These are phyloP conservation scores for Sarocladium oryzae DNA, from an alignment of 2,329 filamentous ascomycete genomes.

Conservation along the genomic window DNA sequence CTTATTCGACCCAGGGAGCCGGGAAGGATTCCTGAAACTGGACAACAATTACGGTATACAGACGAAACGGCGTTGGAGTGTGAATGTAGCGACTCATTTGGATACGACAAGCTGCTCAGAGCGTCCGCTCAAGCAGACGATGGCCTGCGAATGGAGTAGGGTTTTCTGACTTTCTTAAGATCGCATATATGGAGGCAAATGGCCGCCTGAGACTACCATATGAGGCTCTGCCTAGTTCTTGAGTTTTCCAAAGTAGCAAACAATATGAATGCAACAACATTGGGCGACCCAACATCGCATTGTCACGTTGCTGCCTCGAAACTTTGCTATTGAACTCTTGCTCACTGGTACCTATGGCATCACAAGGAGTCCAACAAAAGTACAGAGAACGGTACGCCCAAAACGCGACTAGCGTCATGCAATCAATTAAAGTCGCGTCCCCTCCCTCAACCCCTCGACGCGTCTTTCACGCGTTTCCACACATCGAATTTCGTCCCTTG, in stretches of 20 bases:
- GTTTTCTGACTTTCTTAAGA: too few species aligned
- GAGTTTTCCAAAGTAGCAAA: too few species aligned
- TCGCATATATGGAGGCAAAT: too few species aligned
- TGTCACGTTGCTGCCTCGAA: too few species aligned
- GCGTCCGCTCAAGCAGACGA: too few species aligned
- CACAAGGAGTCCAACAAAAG: background rate
- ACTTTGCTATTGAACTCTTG: background rate
- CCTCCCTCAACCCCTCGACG: conserved; percentile 22
- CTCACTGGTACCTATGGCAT: background rate
- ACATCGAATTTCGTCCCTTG: background rate
- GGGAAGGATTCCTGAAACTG: too few species aligned
- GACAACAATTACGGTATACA: too few species aligned
- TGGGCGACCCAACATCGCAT: too few species aligned
- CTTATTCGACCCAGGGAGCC: conserved; percentile 17
- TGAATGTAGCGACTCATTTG: background rate
- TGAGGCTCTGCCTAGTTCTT: too few species aligned
- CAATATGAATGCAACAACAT: background rate
- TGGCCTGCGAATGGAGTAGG: too few species aligned
- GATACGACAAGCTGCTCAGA: background rate
- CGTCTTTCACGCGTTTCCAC: conserved; percentile 18
- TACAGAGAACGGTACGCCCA: background rate
- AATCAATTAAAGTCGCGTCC: conserved; percentile 34
- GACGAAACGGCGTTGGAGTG: too few species aligned
- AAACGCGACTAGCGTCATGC: conserved; percentile 19
- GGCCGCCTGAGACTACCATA: too few species aligned